Base-by-base conservation (phyloP, 116 monocot species). In the Papilionanthe hybrid region DNA sequence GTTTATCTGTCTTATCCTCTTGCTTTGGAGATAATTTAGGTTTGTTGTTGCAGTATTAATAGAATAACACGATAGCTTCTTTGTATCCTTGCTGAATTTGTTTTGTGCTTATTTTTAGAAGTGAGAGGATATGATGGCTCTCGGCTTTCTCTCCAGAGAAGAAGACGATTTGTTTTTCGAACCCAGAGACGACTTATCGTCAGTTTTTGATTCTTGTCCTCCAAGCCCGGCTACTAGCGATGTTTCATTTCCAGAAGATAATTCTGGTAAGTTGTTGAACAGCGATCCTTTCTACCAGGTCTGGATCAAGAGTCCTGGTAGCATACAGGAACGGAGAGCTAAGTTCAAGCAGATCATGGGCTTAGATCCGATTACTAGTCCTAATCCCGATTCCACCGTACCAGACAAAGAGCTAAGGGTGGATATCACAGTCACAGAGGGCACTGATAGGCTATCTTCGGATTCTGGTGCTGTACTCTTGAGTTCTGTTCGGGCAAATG, bases 301-400 rank as follows among this genome's bases (percentile, higher is more conserved):
- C 15, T 90, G 84, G 84, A 72, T 57, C n/a, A 47, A 67, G 28
- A 83, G 27, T 53, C 81, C 76, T 7, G 23, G 18, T 22, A 83
- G 84, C 76, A 56, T 90, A 25, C 78, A 74, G 22, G 87, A 87
- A 50, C 79, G 90, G 3, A 84, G 90, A 4, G 45, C 57, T 19
- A 85, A 72, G 69, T 87, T 90, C 78, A 58, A 75, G 77, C 77
- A 57, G 55, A 42, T 69, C 58, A 68, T 90, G 85, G 83, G 84
- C 45, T 75, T 84, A 75, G 80, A 90, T 78, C 41, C 63, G 17
- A 23, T 74, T 75, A 29, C 20, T 22, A 56, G 32, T 50, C 23
- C 11, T 12, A 13, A 42, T 13, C 9, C 13, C 10, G 50, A 75
- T 50, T 75, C 49, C 49, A 49, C 50, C 50, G 23, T 27, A 43